Percentiles rank a stretch among this genome's conserved stretches.
These are phyloP conservation scores for Fusarium vanettenii DNA, from an alignment of 2,329 filamentous ascomycete genomes.

Conservation along the genomic window DNA sequence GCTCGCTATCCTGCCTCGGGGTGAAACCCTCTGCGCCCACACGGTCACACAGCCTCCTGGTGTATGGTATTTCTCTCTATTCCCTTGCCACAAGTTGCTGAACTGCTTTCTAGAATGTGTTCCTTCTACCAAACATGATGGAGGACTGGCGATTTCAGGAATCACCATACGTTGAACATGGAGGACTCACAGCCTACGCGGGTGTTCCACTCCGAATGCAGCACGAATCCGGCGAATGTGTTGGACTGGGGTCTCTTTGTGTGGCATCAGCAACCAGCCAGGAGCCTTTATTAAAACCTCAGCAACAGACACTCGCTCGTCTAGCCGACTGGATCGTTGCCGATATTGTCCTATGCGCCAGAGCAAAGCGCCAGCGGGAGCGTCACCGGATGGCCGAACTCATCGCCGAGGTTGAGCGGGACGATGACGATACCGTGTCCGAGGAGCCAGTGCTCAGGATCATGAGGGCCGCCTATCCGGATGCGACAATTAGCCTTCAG, in stretches of 20 bases:
- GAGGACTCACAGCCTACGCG: slow-evolving; percentile 55
- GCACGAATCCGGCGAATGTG: slow-evolving; percentile 52
- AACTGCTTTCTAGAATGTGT: slow-evolving; percentile 46
- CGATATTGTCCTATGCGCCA: slow-evolving; percentile 54
- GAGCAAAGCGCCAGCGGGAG: slow-evolving; percentile 52
- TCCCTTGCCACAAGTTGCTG: neutral
- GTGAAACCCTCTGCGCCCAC: slow-evolving; percentile 58
- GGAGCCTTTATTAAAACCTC: slow-evolving; percentile 45
- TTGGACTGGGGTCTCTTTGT: slow-evolving; percentile 57
- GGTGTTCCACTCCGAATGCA: slow-evolving; percentile 54
- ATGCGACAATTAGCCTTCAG: slow-evolving; percentile 45
- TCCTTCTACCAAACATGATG: slow-evolving; percentile 54
- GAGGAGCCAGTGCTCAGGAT: slow-evolving; percentile 43
- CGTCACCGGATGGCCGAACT: slow-evolving; percentile 53
- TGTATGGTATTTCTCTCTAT: slow-evolving; percentile 25
- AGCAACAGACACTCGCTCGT: slow-evolving; percentile 43
- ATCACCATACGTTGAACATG: slow-evolving; percentile 54
- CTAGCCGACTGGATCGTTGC: slow-evolving; percentile 50
- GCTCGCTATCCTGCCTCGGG: slow-evolving; percentile 55
- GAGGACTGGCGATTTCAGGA: slow-evolving; percentile 57
- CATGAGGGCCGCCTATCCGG: slow-evolving; percentile 49
- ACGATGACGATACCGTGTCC: slow-evolving; percentile 25
- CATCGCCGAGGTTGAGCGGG: slow-evolving; percentile 42
- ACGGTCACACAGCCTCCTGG: slow-evolving; percentile 52
- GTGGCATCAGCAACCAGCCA: slow-evolving; percentile 52